These are phyloP conservation scores for Solanum hybrid DNA, from an alignment of 305 asterid genomes.

Conservation along the genomic window DNA sequence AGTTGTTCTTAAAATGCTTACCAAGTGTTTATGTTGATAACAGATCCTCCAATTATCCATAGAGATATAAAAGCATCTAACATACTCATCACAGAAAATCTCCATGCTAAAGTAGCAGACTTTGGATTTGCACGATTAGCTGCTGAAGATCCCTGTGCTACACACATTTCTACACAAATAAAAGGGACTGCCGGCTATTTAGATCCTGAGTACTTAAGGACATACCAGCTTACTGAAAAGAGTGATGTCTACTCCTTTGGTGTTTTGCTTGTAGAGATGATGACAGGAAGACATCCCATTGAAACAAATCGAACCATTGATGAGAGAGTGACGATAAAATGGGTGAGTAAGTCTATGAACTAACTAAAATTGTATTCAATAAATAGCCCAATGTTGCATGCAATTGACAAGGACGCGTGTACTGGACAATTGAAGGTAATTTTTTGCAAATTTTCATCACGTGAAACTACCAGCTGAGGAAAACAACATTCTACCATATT, in stretches of 20 bases:
- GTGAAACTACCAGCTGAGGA: neutral
- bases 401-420: neutral
- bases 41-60: conserved; percentile 61
- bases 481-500: neutral
- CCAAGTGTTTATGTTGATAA: neutral
- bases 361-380: neutral
- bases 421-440: neutral
- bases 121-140: conserved; percentile 23
- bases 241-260: conserved; percentile 72
- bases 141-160: neutral
- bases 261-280: conserved; percentile 50
- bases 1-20: neutral
- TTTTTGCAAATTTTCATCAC: neutral
- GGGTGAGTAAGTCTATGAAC: conserved; percentile 50
- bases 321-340: conserved; percentile 39
- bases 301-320: conserved; percentile 25
- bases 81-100: conserved; percentile 52
- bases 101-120: conserved; percentile 53
- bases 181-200: conserved; percentile 67
- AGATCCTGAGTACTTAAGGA: conserved; percentile 57
- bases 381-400: neutral
- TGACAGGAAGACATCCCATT: conserved; percentile 49
- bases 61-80: conserved; percentile 58
- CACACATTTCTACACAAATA: conserved; percentile 4
- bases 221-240: conserved; percentile 52